These are phyloP conservation scores for Thelonectria rubi DNA, from an alignment of 2,329 filamentous ascomycete species.

Conservation along the genomic window DNA sequence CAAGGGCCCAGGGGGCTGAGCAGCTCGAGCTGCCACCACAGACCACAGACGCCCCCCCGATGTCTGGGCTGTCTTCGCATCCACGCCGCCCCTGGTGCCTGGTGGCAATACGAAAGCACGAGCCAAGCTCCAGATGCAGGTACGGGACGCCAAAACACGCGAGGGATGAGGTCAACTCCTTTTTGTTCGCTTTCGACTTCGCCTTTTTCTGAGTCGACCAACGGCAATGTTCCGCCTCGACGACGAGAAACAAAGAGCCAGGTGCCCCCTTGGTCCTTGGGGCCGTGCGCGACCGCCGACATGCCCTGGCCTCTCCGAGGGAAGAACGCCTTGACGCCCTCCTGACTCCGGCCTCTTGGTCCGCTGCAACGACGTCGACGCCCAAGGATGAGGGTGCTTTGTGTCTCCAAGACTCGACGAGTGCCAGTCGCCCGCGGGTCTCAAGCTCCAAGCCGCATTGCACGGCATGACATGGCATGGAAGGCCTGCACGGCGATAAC, in stretches of 20 bases:
- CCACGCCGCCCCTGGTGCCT: conserved; percentile 34
- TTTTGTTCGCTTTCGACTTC: conserved; percentile 4
- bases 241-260: background rate
- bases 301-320: background rate
- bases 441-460: conserved; percentile 8
- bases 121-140: conserved; percentile 40
- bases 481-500: conserved; percentile 15
- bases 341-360: conserved; percentile 3
- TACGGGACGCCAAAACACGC: conserved; percentile 29
- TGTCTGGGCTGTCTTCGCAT: conserved; percentile 13
- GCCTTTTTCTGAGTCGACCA: conserved; percentile 2
- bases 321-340: background rate
- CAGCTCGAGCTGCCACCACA: conserved; percentile 5
- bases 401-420: conserved; percentile 9
- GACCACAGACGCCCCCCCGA: conserved; percentile 15
- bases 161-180: conserved; percentile 15
- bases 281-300: conserved; percentile 2
- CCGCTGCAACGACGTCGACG: background rate
- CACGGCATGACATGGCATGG: conserved; percentile 22
- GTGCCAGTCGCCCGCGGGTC: background rate
- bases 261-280: background rate
- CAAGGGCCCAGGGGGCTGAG: conserved; percentile 27
- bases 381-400: conserved; percentile 4
- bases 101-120: conserved; percentile 41
- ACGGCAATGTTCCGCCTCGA: conserved; percentile 12